Percentiles rank a stretch among this genome's conserved stretches.
Conservation (phyloP, 2,329 filamentous ascomycete genomes). For the Pseudonectria buxi region DNA sequence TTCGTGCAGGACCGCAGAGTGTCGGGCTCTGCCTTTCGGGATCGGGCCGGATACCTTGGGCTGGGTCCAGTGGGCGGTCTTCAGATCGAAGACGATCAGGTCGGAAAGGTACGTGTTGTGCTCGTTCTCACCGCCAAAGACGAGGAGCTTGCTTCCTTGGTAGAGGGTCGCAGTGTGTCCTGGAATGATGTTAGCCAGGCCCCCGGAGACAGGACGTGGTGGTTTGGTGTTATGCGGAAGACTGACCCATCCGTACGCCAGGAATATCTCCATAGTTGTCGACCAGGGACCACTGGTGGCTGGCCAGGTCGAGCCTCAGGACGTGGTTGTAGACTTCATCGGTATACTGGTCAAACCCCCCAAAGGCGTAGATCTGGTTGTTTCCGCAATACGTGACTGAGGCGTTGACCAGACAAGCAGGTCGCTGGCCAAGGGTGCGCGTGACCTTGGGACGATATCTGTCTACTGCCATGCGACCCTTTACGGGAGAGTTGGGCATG, state of each 20-base stretch:
- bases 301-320: conserved; percentile 76
- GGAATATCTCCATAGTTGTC: conserved; percentile 99
- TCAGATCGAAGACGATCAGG: conserved; percentile 90
- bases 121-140: conserved; percentile 97
- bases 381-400: conserved; percentile 98
- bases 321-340: conserved; percentile 99
- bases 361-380: conserved; percentile 96
- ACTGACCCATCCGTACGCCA: conserved; percentile 86
- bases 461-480: conserved; percentile 58
- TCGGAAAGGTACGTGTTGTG: conserved; percentile 93
- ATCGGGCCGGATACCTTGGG: conserved; percentile 78
- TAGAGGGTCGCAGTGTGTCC: conserved; percentile 93
- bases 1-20: conserved; percentile 90
- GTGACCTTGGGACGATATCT: conserved; percentile 80
- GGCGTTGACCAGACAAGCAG: conserved; percentile 93
- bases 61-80: conserved; percentile 91
- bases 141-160: conserved; percentile 87
- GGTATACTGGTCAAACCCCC: conserved; percentile 96
- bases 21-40: conserved; percentile 83
- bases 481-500: conserved; percentile 79
- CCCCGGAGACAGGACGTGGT: conserved; percentile 1
- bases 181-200: conserved; percentile 27
- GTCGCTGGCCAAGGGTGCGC: conserved; percentile 70
- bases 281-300: conserved; percentile 88
- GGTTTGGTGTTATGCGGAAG: background rate